These are phyloP conservation scores for Debaryomyces hansenii DNA, from an alignment of 805 yeast species.

Conservation along the genomic window DNA sequence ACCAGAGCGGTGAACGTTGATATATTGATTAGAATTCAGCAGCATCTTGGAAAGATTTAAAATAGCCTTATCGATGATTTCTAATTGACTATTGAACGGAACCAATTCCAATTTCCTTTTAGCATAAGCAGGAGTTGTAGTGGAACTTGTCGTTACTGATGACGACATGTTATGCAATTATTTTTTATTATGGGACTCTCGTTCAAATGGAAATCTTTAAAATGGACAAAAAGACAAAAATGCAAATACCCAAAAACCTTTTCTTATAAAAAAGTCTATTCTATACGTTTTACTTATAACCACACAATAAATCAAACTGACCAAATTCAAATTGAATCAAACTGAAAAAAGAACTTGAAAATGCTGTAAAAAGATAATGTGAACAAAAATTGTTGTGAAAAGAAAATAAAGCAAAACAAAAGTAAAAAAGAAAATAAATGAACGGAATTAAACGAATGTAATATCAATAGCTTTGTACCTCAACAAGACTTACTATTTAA, in stretches of 20 bases:
- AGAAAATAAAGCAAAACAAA: background rate
- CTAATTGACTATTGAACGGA: slow-evolving; percentile 31
- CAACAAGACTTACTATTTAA: background rate
- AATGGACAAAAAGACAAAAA: background rate
- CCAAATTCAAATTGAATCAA: background rate
- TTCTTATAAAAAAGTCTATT: background rate
- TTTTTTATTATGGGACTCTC: too few species aligned
- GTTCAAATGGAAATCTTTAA: too few species aligned
- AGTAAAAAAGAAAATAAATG: background rate
- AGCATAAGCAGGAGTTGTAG: slow-evolving; percentile 13
- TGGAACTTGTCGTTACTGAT: background rate
- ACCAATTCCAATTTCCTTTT: slow-evolving; percentile 23
- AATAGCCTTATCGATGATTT: slow-evolving; percentile 17
- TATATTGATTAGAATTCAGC: slow-evolving; percentile 5
- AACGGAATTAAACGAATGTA: background rate
- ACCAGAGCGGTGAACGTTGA: slow-evolving; percentile 4
- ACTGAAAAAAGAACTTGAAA: background rate
- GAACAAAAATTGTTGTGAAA: background rate
- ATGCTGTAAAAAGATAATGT: too few species aligned
- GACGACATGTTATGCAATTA: background rate
- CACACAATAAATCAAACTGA: background rate
- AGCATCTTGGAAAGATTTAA: slow-evolving; percentile 8
- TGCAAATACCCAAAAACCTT: background rate
- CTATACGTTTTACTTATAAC: background rate
- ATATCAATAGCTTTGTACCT: background rate